Conservation (phyloP, 192 early-diverging fungal species). For the Dissophora globulifera region DNA sequence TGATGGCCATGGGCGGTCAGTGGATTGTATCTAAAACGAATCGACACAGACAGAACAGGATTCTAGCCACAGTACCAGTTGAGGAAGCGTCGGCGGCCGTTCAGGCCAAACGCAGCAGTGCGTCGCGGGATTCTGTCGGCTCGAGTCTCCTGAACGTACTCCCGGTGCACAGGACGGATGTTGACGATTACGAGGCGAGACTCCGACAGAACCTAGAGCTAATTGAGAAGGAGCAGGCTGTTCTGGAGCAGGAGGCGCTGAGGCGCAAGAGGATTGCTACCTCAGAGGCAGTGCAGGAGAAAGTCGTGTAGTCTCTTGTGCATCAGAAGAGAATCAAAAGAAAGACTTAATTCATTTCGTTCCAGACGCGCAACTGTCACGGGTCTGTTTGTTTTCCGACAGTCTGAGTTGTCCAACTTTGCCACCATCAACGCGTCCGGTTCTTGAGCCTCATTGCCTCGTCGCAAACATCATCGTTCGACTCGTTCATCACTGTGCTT, state of each 20-base stretch:
- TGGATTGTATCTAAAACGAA: constrained; percentile 54
- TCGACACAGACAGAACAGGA: constrained; percentile 63
- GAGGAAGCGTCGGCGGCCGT: not conserved
- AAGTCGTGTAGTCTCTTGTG: constrained; percentile 3
- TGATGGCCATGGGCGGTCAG: constrained; percentile 62
- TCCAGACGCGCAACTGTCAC: no score
- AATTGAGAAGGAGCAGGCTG: constrained; percentile 55
- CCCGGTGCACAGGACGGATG: constrained; percentile 67
- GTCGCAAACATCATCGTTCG: not conserved
- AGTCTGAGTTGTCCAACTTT: not conserved
- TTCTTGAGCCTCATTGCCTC: not conserved
- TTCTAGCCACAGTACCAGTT: constrained; percentile 49
- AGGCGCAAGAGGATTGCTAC: constrained; percentile 18
- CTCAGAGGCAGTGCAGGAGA: constrained; percentile 6
- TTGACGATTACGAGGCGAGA: constrained; percentile 71
- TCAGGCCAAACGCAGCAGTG: not conserved
- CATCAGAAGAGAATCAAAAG: no score
- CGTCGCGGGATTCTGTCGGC: constrained; percentile 15
- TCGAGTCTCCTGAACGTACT: constrained; percentile 58
- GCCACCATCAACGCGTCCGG: constrained; percentile 3
- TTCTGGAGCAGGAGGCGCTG: constrained; percentile 48
- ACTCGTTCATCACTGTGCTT: no score
- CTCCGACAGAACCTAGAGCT: constrained; percentile 53
- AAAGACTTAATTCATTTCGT: no score
- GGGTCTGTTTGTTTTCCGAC: not conserved